These are phyloP conservation scores for Lathyrus sativus DNA, from an alignment of 306 rosid species.

Conservation along the genomic window DNA sequence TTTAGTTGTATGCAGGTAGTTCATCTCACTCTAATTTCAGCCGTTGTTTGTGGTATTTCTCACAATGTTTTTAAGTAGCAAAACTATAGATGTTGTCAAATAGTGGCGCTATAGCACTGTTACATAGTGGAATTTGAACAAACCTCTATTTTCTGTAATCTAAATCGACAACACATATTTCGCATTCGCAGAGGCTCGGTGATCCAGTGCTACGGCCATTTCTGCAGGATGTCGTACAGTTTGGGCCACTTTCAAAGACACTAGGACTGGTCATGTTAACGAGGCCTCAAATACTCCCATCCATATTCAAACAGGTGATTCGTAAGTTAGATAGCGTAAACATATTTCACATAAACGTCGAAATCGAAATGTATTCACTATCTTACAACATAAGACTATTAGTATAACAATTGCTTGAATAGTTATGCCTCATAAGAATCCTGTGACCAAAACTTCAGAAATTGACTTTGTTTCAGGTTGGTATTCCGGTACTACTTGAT, in stretches of 20 bases:
- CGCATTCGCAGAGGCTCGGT: constrained; percentile 70
- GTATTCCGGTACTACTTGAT: constrained; percentile 79
- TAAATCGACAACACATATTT: constrained; percentile 11
- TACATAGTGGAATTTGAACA: background rate
- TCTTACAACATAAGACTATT: background rate
- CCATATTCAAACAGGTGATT: constrained; percentile 87
- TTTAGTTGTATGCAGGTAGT: constrained; percentile 81
- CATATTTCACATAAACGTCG: background rate
- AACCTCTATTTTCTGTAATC: background rate
- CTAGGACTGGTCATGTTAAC: constrained; percentile 87
- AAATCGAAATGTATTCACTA: background rate
- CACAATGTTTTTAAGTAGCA: background rate
- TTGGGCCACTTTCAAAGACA: constrained; percentile 88
- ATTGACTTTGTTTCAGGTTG: constrained; percentile 59
- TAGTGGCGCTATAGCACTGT: background rate
- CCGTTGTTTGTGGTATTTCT: constrained; percentile 20
- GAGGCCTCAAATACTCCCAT: constrained; percentile 83
- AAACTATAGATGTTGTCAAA: background rate
- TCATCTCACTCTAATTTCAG: constrained; percentile 4
- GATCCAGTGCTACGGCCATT: constrained; percentile 92
- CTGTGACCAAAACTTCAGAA: background rate
- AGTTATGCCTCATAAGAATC: background rate
- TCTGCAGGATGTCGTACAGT: constrained; percentile 98
- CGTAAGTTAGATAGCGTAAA: constrained; percentile 20
- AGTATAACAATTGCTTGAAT: too few species aligned